Evolutionary conservation across 495 filamentous ascomycete genomes (phyloP).

Genomic region (Chaetomium tenue): DNA sequence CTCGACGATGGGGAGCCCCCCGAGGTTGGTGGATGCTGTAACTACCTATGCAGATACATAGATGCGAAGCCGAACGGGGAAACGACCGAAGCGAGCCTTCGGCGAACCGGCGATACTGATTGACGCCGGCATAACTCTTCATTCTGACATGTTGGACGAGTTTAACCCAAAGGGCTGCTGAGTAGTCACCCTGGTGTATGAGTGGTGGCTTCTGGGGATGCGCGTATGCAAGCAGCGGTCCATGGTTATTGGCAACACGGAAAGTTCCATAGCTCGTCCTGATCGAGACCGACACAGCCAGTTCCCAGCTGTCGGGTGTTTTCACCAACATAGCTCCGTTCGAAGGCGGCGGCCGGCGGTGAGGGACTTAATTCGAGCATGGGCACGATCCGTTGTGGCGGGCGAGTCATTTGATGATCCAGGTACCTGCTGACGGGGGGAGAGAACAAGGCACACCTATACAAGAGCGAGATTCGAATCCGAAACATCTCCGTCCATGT

Average conservation of each 20-base stretch:
- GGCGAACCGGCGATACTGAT: background rate
- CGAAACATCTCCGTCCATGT: conserved; percentile 9
- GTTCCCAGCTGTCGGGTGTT: background rate
- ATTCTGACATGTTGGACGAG: background rate
- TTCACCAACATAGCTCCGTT: background rate
- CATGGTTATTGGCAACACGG: background rate
- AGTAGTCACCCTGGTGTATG: too few relatives aligned
- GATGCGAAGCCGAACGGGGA: background rate
- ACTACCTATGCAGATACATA: too few relatives aligned
- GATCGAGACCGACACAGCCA: background rate
- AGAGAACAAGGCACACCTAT: too few relatives aligned
- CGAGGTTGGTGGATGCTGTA: background rate
- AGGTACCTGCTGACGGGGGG: too few relatives aligned
- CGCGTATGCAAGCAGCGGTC: background rate
- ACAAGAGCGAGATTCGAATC: background rate
- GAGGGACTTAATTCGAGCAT: background rate
- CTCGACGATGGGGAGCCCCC: too few relatives aligned
- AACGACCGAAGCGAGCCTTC: background rate
- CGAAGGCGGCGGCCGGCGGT: background rate
- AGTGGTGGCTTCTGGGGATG: background rate
- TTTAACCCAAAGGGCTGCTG: background rate
- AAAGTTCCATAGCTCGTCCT: background rate
- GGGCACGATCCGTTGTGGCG: background rate
- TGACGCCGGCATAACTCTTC: background rate
- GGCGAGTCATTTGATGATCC: conserved; percentile 2